Base-by-base conservation (phyloP, 1,284 basidiomycete species). In the Irpex sp. region DNA sequence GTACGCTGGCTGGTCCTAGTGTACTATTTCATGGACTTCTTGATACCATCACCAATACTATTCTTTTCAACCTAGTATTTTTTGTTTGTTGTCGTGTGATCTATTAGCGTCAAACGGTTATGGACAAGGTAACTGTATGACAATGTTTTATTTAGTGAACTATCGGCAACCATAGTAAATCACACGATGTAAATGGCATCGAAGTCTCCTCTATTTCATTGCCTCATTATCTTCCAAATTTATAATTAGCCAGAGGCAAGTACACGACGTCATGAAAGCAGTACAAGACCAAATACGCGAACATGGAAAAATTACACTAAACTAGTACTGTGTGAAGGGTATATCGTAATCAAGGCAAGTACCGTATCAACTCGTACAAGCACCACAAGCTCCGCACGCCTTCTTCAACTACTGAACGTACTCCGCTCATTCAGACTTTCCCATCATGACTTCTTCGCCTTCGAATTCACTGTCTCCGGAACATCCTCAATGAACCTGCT, bases 401-500 rank as follows among this genome's bases (percentile, higher is more conserved):
- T 33, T 33, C 31, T 33, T 33, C 31, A 33, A 33, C 31, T 33
- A 6, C 31, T 33, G 31, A 33, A 33, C 31, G 31, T 33, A 33
- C 31, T 33, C 31, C 31, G 31, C 31, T 6, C 31, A 33, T 33
- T 33, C 31, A 33, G 31, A 33, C 31, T 33, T 49, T 51, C 50
- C 11, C 50, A 51, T 51, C 50, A 13, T 21, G 26, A 55, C 59
- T 54, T 36, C 59, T 43, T 55, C 58, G 17, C 9, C n/a, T 21
- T 8, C 58, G 31, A 17, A 13, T 51, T 17, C 43, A 46, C 7
- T 17, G 13, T 51, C 7, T 61, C 50, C 6, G 61, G 39, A 11
- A 66, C 63, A 51, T 66, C 51, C 55, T 66, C 65, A 5, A 66
- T 62, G 58, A 67, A 67, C 46, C 62, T 58, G 37, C 64, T 65